These are phyloP conservation scores for Phaffomyces thermotolerans DNA, from an alignment of 805 yeast species.

Conservation along the genomic window DNA sequence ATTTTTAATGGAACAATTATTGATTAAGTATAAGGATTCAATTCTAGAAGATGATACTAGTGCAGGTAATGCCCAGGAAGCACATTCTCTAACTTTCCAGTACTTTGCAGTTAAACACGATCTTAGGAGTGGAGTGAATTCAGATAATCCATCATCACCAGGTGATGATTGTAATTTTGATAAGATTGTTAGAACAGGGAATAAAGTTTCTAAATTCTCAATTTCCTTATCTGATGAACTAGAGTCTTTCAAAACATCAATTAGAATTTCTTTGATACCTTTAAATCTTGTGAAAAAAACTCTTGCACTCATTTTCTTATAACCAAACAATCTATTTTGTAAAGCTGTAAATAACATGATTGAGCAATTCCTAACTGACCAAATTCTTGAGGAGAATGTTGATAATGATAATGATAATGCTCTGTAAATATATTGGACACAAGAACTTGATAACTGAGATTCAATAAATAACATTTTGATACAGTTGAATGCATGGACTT, in stretches of 20 bases:
- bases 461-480: constrained; percentile 70
- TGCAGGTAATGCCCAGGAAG: constrained; percentile 62
- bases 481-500: constrained; percentile 90
- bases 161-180: constrained; percentile 59
- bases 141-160: constrained; percentile 44
- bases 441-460: constrained; percentile 48
- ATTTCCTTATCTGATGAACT: constrained; percentile 12
- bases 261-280: constrained; percentile 43
- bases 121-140: constrained; percentile 43
- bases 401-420: constrained; percentile 55
- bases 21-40: constrained; percentile 25
- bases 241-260: constrained; percentile 32
- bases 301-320: constrained; percentile 46
- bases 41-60: constrained; percentile 30
- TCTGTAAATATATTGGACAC: constrained; percentile 44
- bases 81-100: constrained; percentile 88
- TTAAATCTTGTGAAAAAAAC: constrained; percentile 64
- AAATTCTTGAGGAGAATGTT: constrained; percentile 56
- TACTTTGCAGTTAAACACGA: constrained; percentile 42
- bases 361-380: constrained; percentile 91
- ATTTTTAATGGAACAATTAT: constrained; percentile 13
- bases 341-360: constrained; percentile 87
- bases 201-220: constrained; percentile 49
- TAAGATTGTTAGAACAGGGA: constrained; percentile 69
- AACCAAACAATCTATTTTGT: constrained; percentile 75